Percentiles rank a stretch among this genome's conserved stretches.
Evolutionary conservation across 75 land plant genomes (phyloP).

Genomic region (Selaginella moellendorffii): DNA sequence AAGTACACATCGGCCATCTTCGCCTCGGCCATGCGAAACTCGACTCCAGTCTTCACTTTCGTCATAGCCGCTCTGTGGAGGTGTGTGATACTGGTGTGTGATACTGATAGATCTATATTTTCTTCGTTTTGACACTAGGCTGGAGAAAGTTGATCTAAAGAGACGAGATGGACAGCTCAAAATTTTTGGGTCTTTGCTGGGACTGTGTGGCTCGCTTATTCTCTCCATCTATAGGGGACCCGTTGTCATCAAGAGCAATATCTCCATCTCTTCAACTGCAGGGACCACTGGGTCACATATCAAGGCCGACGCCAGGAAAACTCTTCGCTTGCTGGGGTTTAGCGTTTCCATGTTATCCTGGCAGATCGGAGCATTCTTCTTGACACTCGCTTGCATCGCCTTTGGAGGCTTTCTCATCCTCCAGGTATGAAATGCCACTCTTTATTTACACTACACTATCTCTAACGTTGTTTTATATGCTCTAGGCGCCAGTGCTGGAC

Average conservation of each 20-base stretch:
- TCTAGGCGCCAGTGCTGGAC: constrained; percentile 11
- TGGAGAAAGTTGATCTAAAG: constrained; percentile 35
- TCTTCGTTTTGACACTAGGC: constrained; percentile 16
- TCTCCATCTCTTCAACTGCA: background rate
- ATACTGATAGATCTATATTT: background rate
- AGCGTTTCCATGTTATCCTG: constrained; percentile 2
- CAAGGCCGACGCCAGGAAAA: background rate
- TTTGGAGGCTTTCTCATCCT: constrained; percentile 15
- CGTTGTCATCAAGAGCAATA: constrained; percentile 15
- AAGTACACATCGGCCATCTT: constrained; percentile 74
- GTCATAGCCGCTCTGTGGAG: constrained; percentile 61
- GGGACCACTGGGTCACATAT: background rate
- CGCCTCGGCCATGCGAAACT: constrained; percentile 75
- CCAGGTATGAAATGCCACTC: constrained; percentile 10
- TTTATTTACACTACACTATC: background rate
- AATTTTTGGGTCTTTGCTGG: constrained; percentile 30
- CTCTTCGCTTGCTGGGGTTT: background rate
- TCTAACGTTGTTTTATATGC: too few relatives aligned
- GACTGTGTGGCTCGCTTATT: constrained; percentile 39
- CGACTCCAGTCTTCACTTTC: constrained; percentile 75
- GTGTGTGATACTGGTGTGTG: constrained; percentile 16
- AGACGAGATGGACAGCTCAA: constrained; percentile 41
- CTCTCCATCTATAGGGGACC: constrained; percentile 45
- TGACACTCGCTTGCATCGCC: constrained; percentile 51
- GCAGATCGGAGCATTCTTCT: constrained; percentile 42